These are phyloP conservation scores for Coffea eugenioides DNA, from an alignment of 257 asterid genomes.

Conservation along the genomic window DNA sequence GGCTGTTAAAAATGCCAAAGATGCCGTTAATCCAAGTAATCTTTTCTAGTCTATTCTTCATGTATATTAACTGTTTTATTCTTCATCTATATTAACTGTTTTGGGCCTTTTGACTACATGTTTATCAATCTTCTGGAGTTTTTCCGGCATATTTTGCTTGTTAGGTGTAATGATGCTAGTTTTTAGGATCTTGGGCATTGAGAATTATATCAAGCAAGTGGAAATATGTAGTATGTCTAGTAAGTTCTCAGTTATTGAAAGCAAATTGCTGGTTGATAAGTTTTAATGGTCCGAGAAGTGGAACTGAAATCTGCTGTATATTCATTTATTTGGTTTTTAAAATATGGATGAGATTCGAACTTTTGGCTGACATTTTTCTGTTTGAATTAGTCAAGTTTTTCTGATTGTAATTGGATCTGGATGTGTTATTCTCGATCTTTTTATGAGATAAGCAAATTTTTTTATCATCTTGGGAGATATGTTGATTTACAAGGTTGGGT, in stretches of 20 bases:
- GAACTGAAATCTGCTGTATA: background rate
- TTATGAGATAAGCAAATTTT: background rate
- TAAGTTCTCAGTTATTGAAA: background rate
- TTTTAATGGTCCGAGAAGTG: background rate
- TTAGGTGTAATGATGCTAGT: background rate
- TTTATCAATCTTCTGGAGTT: background rate
- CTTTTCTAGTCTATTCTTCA: background rate
- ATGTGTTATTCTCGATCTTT: background rate
- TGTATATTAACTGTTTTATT: background rate
- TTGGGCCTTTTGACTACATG: background rate
- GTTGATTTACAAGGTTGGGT: background rate
- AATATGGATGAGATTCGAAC: no score
- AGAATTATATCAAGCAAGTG: background rate
- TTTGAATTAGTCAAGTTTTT: no score
- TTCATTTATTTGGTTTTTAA: background rate
- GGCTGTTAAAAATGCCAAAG: constrained; percentile 82
- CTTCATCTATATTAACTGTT: background rate
- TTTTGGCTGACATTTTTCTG: no score
- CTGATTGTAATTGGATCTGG: background rate
- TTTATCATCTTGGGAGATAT: background rate
- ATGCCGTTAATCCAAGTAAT: constrained; percentile 64
- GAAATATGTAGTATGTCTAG: background rate
- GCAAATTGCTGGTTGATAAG: background rate
- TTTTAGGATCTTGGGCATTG: background rate
- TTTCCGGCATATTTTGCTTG: background rate